phyloP scores from a whole-genome alignment of 441 rosid genomes.

The Pelargonium citronellum region DNA sequence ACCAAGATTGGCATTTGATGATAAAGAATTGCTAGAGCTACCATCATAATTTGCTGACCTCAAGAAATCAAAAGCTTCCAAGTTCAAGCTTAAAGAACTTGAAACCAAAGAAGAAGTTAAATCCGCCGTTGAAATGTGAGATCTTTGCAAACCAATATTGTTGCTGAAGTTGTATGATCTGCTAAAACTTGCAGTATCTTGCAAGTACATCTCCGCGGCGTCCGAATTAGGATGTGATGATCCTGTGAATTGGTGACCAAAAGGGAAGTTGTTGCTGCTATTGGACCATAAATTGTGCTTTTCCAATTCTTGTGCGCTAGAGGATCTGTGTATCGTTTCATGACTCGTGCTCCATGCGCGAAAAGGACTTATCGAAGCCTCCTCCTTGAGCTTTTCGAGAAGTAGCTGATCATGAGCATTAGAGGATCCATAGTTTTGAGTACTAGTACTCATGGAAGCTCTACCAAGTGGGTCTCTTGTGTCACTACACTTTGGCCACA shows the following conservation, averaged over 20 bases:
- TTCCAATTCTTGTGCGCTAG: not conserved
- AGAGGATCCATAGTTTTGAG: constrained; percentile 7
- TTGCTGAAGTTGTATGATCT: constrained; percentile 21
- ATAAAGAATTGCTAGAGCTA: constrained; percentile 20
- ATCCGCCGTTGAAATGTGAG: constrained; percentile 20
- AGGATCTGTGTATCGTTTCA: constrained; percentile 14
- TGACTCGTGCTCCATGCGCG: constrained; percentile 16
- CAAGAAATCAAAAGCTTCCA: constrained; percentile 26
- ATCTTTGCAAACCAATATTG: constrained; percentile 11
- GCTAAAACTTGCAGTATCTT: constrained; percentile 2
- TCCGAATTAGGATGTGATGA: too few species aligned
- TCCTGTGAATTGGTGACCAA: constrained; percentile 11
- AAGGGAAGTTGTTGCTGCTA: constrained; percentile 2
- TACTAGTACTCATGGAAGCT: constrained; percentile 9
- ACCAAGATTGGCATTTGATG: constrained; percentile 12
- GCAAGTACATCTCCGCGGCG: not conserved
- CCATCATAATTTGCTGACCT: constrained; percentile 14
- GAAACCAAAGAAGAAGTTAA: constrained; percentile 23
- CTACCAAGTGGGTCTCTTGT: not conserved
- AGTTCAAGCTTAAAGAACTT: constrained; percentile 22
- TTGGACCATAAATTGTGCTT: not conserved
- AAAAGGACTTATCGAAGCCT: constrained; percentile 23
- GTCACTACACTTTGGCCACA: constrained; percentile 13
- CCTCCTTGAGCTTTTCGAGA: constrained; percentile 15
- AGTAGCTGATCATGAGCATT: constrained; percentile 22